Evolutionary conservation across 768 basidiomycete species (phyloP), one percentile per base, ranked within the genome.

Genomic region (Boletales sp.): DNA sequence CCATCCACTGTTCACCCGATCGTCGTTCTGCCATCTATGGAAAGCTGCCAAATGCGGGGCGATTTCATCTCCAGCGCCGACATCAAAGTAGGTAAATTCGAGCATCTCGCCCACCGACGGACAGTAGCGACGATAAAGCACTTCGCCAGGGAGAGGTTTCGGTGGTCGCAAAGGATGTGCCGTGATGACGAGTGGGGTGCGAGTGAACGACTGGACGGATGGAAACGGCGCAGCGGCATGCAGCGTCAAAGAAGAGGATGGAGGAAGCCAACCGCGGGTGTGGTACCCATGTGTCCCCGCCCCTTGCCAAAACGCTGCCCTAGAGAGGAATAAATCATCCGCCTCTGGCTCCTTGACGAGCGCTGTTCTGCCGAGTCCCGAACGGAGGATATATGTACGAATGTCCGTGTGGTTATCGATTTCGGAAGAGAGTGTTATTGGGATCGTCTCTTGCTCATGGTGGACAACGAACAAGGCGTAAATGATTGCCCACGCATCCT

Each of bases 101-200:
- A 71, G 49, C 49, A 54, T 47, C 62, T 65, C 61, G 59, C 68
- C 53, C 57, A 79, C 52, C 53, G 64, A 43, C 50, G 68, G 65
- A 40, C 61, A 61, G 54, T 59, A 71, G 19, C 69, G 60, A 27
- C 54, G 55, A 52, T 78, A 79, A n/a, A 79, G 45, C 15, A 75
- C 42, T 48, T 59, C 73, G 54, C 40, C 76, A 64, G 17, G 69
- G 59, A 34, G 43, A 41, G 78, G 78, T 47, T 79, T 79, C 1
- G 72, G 63, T 2, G 77, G 78, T 12, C 78, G 71, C n/a, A 76
- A 63, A n/a, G 78, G 78, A 56, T 79, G 78, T 24, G 66, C 66
- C n/a, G 78, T 55, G 54, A 77, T 72, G n/a, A 79, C 75, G 47
- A 70, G 67, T 21, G 75, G 69, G 8, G 62, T 68, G 49, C 76